phyloP scores from a whole-genome alignment of 2,329 filamentous ascomycete genomes.

The Sarocladiaceae sp. region DNA sequence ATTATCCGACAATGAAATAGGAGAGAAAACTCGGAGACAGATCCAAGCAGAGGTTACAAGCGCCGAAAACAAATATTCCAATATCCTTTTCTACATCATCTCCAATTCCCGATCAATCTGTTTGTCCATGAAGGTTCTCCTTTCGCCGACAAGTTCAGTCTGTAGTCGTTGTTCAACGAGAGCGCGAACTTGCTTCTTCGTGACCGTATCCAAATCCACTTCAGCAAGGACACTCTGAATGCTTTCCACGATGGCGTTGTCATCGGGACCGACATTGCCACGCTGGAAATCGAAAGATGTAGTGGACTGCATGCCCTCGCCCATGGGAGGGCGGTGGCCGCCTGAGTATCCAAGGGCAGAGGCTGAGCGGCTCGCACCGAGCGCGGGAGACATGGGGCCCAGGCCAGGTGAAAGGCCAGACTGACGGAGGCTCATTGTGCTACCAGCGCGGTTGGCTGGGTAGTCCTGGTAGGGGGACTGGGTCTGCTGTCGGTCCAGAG shows the following conservation, averaged over 20 bases:
- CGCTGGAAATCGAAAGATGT: constrained; percentile 59
- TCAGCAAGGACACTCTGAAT: constrained; percentile 80
- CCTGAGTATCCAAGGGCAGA: constrained; percentile 43
- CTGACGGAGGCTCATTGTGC: constrained; percentile 55
- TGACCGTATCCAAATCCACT: constrained; percentile 93
- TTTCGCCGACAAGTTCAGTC: constrained; percentile 81
- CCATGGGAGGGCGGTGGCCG: constrained; percentile 42
- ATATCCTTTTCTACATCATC: constrained; percentile 69
- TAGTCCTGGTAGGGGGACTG: constrained; percentile 56
- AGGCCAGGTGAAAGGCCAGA: constrained; percentile 44
- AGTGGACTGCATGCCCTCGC: constrained; percentile 44
- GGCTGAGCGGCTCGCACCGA: constrained; percentile 35
- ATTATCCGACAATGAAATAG: not conserved
- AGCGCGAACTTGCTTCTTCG: constrained; percentile 93
- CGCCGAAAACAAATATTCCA: not conserved
- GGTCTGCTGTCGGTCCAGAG: constrained; percentile 41
- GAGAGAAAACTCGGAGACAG: not conserved
- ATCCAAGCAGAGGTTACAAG: constrained; percentile 1
- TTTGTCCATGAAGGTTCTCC: constrained; percentile 82
- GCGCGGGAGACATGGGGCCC: constrained; percentile 23
- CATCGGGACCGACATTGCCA: constrained; percentile 64
- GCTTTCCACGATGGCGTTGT: constrained; percentile 75
- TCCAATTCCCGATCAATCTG: constrained; percentile 92
- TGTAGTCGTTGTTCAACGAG: constrained; percentile 92
- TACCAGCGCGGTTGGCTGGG: constrained; percentile 45